Evolutionary conservation across 1,284 basidiomycete species (phyloP), one percentile per base, ranked within the genome.

Genomic region (Golubevia pallescens): DNA sequence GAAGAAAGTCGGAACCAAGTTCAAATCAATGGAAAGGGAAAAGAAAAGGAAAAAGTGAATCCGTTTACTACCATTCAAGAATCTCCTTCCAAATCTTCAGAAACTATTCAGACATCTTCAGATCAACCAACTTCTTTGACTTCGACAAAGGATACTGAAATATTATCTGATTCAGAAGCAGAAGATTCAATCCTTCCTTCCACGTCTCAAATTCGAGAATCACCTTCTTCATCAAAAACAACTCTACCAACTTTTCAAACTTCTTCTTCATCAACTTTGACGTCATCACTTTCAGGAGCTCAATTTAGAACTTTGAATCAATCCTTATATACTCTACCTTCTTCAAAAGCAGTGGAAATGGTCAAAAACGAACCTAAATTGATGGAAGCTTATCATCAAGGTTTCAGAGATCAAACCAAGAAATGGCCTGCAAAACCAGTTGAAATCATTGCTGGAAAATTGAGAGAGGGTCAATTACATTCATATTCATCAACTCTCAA

Each of bases 221-320:
- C n/a, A n/a, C 54, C 54, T 56, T 32, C 54, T 56, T 56, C 54
- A 7, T 21, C 13, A 6, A 7, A 5, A 21, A 28, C 24, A 6
- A 6, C 54, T 13, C 20, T 32, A 28, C 54, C 20, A 56, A 28
- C 54, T 10, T 32, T 32, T 21, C 20, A 21, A 56, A 21, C 54
- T 7, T 32, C 61, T 4, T 23, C 64, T 13, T 54, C 34, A 14
- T 56, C 60, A 3, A 59, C 69, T 7, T 58, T 78, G 24, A 80
- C 75, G 8, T 64, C 74, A 7, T 61, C 74, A 34, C 72, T 86
- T 13, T 73, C 74, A 6, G 84, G 84, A 23, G 75, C 83, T 1
- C 75, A 80, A n/a, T 86, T 86, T 55, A 77, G 84, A 19, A 72
- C 79, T n/a, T 75, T 86, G 68, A 86, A 85, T 68, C 81, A 86